Percentiles rank a stretch among this genome's conserved stretches.
Evolutionary conservation across 2,329 filamentous ascomycete genomes (phyloP).

Genomic region (Alternaria novae-zelandiae): DNA sequence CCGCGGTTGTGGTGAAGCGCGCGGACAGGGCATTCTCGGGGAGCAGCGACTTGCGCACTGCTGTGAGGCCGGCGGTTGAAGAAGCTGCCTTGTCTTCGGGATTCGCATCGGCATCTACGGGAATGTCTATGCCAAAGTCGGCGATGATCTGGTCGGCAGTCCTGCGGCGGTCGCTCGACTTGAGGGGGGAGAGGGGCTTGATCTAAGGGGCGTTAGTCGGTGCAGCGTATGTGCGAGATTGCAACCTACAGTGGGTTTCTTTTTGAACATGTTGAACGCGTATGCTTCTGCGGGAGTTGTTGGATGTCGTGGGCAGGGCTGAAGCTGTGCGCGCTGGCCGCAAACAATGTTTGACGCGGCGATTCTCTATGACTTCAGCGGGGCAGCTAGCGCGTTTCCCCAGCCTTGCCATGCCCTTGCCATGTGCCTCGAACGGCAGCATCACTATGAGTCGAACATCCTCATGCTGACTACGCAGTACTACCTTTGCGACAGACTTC

Average conservation of each 20-base stretch:
- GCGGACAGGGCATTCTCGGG: slow-evolving; percentile 69
- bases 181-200: slow-evolving; percentile 69
- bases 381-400: slow-evolving; percentile 10
- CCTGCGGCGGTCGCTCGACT: slow-evolving; percentile 71
- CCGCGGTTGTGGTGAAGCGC: slow-evolving; percentile 69
- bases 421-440: not conserved
- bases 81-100: slow-evolving; percentile 51
- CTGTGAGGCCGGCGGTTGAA: slow-evolving; percentile 54
- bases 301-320: not conserved
- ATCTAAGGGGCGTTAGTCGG: slow-evolving; percentile 55
- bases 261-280: slow-evolving; percentile 64
- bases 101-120: slow-evolving; percentile 42
- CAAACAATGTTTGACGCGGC: not conserved
- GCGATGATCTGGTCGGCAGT: slow-evolving; percentile 71
- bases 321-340: not conserved
- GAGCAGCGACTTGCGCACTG: slow-evolving; percentile 64
- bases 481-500: not conserved
- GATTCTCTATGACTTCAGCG: slow-evolving; percentile 20
- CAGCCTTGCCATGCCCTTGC: not conserved
- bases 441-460: not conserved
- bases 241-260: slow-evolving; percentile 63
- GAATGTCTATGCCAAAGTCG: slow-evolving; percentile 62
- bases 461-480: not conserved
- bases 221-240: not conserved
- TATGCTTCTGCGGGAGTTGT: not conserved